Base-by-base conservation (phyloP, 257 asterid genomes). In the Fraxinus excelsior region DNA sequence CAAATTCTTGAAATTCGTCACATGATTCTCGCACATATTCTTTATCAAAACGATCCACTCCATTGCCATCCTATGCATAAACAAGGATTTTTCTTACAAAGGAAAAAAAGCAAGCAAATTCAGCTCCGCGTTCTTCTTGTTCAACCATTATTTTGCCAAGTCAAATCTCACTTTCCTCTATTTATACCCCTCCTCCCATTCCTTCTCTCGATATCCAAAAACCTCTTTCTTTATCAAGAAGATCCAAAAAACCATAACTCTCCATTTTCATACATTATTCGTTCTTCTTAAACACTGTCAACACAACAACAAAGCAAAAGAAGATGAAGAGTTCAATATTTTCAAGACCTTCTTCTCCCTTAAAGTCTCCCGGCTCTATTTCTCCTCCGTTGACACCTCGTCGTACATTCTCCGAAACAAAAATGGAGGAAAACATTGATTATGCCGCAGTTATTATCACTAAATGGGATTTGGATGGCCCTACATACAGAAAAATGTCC, bases 391-490 rank as follows among this genome's bases (percentile, higher is more conserved):
- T 88, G n/a, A 73, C 88, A 49, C 64, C 32, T 1, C 84, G 74
- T 73, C 87, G 70, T 2, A 79, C 87, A 4, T 89, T 90, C 79
- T 88, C 92, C 1, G 87, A 89, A 6, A 56, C 90, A 2, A 67
- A 88, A 21, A 87, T 89, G 91, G 89, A 83, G 40, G 98, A 91
- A 9, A 86, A 90, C 81, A 77, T 93, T 40, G 84, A 81, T 6
- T 10, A 25, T 3, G 96, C 97, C 0, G 92, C 90, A 53, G 32
- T 65, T 1, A 58, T 89, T 6, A 88, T 94, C 72, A 71, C 28
- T 3, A 79, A 19, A 73, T 88, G 90, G 90, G 87, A 79, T 18
- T 7, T 87, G 2, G 84, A 85, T 16, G 32, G 82, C 0, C 51
- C 83, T 7, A 67, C 67, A 0, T 58, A 76, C 66, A 74, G 78